Evolutionary conservation across 805 yeast genomes (phyloP).

Genomic region (Candida pini): DNA sequence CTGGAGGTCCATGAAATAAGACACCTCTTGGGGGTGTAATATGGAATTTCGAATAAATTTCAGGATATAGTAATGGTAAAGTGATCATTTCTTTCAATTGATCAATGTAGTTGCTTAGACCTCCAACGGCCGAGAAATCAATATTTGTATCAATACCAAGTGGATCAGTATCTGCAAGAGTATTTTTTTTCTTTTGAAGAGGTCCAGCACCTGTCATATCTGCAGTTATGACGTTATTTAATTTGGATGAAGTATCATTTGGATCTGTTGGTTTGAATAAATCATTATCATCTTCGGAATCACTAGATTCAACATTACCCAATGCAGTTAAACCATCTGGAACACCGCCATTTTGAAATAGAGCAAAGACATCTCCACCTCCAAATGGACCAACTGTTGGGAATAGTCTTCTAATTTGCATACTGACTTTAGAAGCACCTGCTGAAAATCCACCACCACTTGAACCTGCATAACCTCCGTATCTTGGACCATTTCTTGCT

Average conservation of each 20-base stretch:
- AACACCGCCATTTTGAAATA: conserved; percentile 61
- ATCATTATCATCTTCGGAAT: conserved; percentile 44
- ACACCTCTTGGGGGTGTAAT: conserved; percentile 98
- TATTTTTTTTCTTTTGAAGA: conserved; percentile 42
- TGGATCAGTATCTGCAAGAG: conserved; percentile 86
- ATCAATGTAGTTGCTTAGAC: conserved; percentile 81
- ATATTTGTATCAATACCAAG: conserved; percentile 65
- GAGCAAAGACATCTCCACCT: conserved; percentile 84
- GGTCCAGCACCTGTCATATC: conserved; percentile 10
- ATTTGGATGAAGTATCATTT: conserved; percentile 19
- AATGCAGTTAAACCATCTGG: conserved; percentile 37
- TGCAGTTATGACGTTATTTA: conserved; percentile 17
- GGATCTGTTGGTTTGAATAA: conserved; percentile 30
- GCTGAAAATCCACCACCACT: conserved; percentile 7
- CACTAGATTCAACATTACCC: conserved; percentile 37
- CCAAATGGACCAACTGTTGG: conserved; percentile 98
- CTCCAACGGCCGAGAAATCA: conserved; percentile 79
- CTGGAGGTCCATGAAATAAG: conserved; percentile 97
- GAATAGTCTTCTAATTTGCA: conserved; percentile 63
- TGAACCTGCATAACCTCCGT: conserved; percentile 14
- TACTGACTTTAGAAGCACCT: conserved; percentile 20
- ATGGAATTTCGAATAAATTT: conserved; percentile 79
- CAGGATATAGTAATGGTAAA: conserved; percentile 88
- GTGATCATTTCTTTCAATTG: conserved; percentile 97
- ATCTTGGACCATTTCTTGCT: conserved; percentile 21